These are phyloP conservation scores for Ustanciosporium gigantosporum DNA, from an alignment of 1,284 basidiomycete genomes.

Conservation along the genomic window DNA sequence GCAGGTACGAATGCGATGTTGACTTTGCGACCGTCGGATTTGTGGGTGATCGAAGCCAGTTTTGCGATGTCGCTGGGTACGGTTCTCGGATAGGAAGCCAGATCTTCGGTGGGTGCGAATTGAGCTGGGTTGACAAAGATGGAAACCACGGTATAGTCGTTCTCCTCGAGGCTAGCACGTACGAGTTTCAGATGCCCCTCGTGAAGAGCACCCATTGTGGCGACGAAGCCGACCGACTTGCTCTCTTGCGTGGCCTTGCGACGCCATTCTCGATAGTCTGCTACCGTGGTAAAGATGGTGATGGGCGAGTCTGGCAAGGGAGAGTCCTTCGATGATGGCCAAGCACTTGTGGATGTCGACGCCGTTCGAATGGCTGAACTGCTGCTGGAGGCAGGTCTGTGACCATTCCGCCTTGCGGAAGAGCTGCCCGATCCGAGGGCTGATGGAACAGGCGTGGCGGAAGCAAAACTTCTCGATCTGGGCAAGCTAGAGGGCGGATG, in stretches of 20 bases:
- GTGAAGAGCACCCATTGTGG: conserved; percentile 97
- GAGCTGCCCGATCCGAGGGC: too few relatives aligned
- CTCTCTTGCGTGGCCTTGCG: conserved; percentile 64
- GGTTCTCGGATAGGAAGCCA: conserved; percentile 86
- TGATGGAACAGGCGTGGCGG: too few relatives aligned
- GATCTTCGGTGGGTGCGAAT: conserved; percentile 93
- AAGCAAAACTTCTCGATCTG: too few relatives aligned
- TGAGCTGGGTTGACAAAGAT: conserved; percentile 98
- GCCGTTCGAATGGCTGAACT: too few relatives aligned
- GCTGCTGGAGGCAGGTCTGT: too few relatives aligned
- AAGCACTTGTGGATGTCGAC: not conserved
- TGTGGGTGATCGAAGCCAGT: conserved; percentile 26
- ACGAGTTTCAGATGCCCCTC: conserved; percentile 85
- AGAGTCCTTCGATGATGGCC: conserved; percentile 14
- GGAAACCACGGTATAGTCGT: conserved; percentile 86
- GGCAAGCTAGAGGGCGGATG: too few relatives aligned
- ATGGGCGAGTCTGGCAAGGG: conserved; percentile 65
- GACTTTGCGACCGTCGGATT: conserved; percentile 9
- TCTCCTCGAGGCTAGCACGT: conserved; percentile 71
- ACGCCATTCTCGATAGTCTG: conserved; percentile 77
- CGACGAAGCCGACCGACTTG: conserved; percentile 77
- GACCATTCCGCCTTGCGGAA: too few relatives aligned
- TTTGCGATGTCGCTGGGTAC: conserved; percentile 44
- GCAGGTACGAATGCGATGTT: conserved; percentile 43
- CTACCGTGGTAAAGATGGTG: conserved; percentile 75